A percentile compares a stretch with the other conserved stretches of the same genome.
Evolutionary conservation across 805 yeast genomes (phyloP).

Genomic region (Candida germanica): DNA sequence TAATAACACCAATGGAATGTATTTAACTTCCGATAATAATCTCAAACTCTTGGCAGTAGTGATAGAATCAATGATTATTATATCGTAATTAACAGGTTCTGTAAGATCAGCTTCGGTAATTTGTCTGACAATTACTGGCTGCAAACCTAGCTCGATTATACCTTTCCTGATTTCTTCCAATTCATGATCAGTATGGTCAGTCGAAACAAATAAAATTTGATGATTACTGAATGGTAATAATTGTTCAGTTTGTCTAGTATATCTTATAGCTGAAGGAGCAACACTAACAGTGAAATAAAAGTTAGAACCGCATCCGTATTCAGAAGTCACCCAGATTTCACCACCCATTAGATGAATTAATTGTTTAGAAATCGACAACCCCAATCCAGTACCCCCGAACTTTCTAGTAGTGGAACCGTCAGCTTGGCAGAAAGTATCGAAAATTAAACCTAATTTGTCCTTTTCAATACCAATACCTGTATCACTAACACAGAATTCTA

Average conservation of each 20-base stretch:
- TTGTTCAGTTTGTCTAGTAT: slow-evolving; percentile 63
- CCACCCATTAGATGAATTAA: slow-evolving; percentile 91
- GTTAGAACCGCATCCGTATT: slow-evolving; percentile 76
- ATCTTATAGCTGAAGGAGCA: slow-evolving; percentile 63
- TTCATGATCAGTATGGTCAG: slow-evolving; percentile 53
- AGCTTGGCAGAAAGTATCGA: slow-evolving; percentile 89
- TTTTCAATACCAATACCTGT: slow-evolving; percentile 88
- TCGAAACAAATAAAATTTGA: slow-evolving; percentile 66
- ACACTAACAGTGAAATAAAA: slow-evolving; percentile 80
- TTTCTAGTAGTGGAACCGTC: slow-evolving; percentile 92
- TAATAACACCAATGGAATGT: slow-evolving; percentile 76
- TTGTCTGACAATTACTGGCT: slow-evolving; percentile 57
- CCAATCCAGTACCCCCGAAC: slow-evolving; percentile 92
- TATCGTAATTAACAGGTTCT: slow-evolving; percentile 65
- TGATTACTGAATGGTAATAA: slow-evolving; percentile 71
- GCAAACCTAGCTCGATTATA: slow-evolving; percentile 53
- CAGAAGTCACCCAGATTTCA: slow-evolving; percentile 85
- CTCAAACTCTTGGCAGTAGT: slow-evolving; percentile 71
- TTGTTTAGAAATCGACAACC: slow-evolving; percentile 82
- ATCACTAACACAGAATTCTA: slow-evolving; percentile 85
- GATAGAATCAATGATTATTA: slow-evolving; percentile 77
- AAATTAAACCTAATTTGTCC: slow-evolving; percentile 80
- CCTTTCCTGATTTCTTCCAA: slow-evolving; percentile 49
- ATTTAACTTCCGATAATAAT: slow-evolving; percentile 71
- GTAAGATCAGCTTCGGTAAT: slow-evolving; percentile 56